Base-by-base conservation (phyloP, 169 alveolate species). In the Plasmodium falciparum region DNA sequence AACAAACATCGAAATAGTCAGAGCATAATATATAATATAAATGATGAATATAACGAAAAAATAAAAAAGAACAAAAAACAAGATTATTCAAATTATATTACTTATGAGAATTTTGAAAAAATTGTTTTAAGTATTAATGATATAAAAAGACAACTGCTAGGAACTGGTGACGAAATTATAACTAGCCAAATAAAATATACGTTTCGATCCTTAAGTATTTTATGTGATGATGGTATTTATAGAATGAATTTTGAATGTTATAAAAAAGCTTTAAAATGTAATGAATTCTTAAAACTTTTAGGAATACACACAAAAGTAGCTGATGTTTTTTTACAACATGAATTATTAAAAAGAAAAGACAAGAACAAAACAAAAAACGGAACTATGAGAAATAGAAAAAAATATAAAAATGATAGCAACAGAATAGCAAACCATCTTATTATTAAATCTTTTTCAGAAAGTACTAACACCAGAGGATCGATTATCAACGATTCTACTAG, bases 181-280 rank as follows among this genome's bases (percentile, higher is more conserved):
- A 73, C 39, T 20, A 92, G 63, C 45, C 90, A 58, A 65, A 71
- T 73, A 58, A 78, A 74, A 45, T 74, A 66, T 70, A 92, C 65
- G 39, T 88, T 74, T 61, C 75, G 59, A 74, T 88, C 88, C 11
- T 78, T 69, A 15, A 73, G 76, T 66, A 86, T 88, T 24, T 71
- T 74, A 70, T 92, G 75, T 66, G 90, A 39, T 12, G 89, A 66
- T 92, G 90, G 86, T 13, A 92, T 13, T 39, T 88, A 12, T 47
- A 74, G 74, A 49, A 70, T 72, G 93, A 67, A 62, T 65, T 66
- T 88, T 45, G 59, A 88, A 52, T 67, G 92, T 29, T 89, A 85
- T 54, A 39, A 88, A 65, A 71, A 50, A 58, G 89, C 89, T 17
- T 58, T 76, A 24, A 65, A 76, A 29, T 76, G 89, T 50, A 63